Conservation (phyloP, 208 protist genomes). For the Leishmania guyanensis region DNA sequence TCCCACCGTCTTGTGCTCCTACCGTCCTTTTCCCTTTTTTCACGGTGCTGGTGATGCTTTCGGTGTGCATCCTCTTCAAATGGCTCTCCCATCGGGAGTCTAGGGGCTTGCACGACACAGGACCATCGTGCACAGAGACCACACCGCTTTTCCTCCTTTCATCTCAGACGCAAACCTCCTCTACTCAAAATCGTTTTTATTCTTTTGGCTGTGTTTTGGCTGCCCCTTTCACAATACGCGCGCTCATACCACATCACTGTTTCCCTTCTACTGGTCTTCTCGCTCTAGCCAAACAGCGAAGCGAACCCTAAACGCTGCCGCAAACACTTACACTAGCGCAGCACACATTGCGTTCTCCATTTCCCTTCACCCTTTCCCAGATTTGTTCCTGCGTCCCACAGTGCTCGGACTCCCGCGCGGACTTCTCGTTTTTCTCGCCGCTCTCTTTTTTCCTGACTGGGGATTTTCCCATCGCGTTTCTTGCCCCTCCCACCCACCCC, state of each 20-base stretch:
- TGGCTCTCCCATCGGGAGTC: not conserved
- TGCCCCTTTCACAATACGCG: not conserved
- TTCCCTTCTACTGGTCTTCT: not conserved
- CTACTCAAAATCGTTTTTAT: not conserved
- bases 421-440: not conserved
- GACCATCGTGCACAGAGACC: not conserved
- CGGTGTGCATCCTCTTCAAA: not conserved
- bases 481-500: not conserved
- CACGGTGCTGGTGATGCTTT: not conserved
- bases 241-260: not conserved
- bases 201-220: not conserved
- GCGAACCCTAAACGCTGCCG: not conserved
- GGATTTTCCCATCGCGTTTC: not conserved
- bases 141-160: constrained; percentile 3
- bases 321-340: not conserved
- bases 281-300: not conserved
- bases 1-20: not conserved
- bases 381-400: not conserved
- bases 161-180: not conserved
- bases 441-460: not conserved
- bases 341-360: not conserved
- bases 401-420: no score
- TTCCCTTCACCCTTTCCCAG: not conserved
- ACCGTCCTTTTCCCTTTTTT: not conserved
- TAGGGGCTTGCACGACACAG: not conserved